These are phyloP conservation scores for Cephaloascus fragrans DNA, from an alignment of 805 yeast species.

Conservation along the genomic window DNA sequence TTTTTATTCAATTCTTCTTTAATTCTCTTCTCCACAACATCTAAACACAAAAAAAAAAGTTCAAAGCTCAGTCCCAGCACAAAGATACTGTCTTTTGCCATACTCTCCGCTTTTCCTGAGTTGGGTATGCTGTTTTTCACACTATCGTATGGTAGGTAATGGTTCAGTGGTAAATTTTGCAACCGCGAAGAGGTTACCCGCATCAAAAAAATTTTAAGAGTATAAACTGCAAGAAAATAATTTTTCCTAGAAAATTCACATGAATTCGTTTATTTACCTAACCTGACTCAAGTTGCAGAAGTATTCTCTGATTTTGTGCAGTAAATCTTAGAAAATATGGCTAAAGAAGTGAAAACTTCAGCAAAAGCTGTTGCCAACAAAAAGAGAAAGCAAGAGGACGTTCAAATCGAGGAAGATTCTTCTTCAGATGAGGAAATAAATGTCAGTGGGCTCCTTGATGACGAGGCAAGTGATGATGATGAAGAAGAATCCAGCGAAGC, in stretches of 20 bases:
- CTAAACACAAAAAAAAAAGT: too few species aligned
- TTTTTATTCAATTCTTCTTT: too few species aligned
- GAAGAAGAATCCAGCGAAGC: constrained; percentile 7
- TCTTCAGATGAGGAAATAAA: constrained; percentile 12
- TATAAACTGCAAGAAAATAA: background rate
- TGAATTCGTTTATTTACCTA: background rate
- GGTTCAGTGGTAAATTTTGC: too few species aligned
- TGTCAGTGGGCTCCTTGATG: constrained; percentile 28
- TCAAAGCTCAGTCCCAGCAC: too few species aligned
- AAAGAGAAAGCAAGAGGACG: constrained; percentile 3
- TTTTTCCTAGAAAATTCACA: background rate
- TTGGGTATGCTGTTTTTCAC: too few species aligned
- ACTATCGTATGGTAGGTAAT: too few species aligned
- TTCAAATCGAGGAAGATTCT: constrained; percentile 6
- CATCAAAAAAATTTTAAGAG: background rate
- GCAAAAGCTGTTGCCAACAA: background rate
- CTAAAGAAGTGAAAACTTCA: background rate
- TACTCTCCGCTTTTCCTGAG: too few species aligned
- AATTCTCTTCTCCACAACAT: too few species aligned
- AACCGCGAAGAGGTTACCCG: background rate
- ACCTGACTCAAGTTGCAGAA: background rate
- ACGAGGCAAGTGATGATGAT: constrained; percentile 25
- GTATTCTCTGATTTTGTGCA: too few species aligned
- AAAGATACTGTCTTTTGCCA: too few species aligned
- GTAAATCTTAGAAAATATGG: background rate